Conservation (phyloP, 495 filamentous ascomycete genomes). For the Podospora didyma region DNA sequence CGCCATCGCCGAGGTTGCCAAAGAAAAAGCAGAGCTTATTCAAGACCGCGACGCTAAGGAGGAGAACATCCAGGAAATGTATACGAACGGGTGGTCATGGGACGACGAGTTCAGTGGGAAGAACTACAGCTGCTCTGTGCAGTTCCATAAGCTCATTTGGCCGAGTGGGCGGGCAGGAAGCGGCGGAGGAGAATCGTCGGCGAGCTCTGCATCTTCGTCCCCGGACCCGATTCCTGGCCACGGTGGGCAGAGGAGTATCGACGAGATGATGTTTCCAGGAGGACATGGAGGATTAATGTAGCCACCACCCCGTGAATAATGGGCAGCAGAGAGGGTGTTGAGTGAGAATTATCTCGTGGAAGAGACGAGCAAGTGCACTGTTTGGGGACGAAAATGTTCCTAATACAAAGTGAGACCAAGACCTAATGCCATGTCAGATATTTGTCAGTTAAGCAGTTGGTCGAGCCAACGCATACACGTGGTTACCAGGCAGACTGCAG, state of each 20-base stretch:
- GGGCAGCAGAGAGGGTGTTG: too few relatives aligned
- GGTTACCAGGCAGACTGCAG: too few relatives aligned
- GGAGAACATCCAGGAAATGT: neutral
- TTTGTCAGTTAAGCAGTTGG: too few relatives aligned
- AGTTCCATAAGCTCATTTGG: slow-evolving; percentile 6
- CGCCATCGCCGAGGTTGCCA: neutral
- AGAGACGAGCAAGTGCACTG: too few relatives aligned
- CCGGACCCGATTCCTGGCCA: neutral
- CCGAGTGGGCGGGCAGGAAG: neutral
- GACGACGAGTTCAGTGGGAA: neutral
- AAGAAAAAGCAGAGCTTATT: neutral
- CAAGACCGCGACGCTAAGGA: neutral
- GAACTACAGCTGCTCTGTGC: neutral
- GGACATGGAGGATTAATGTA: too few relatives aligned
- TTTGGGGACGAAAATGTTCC: too few relatives aligned
- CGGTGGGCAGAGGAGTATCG: neutral
- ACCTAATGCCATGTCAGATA: too few relatives aligned
- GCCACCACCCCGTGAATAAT: too few relatives aligned
- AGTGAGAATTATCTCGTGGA: too few relatives aligned
- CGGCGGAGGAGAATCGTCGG: neutral
- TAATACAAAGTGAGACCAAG: too few relatives aligned
- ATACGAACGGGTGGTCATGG: neutral
- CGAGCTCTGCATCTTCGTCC: neutral
- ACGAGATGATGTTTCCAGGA: neutral
- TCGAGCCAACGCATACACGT: too few relatives aligned